phyloP scores from a whole-genome alignment of 179 eudicot species.

The Beta corolliflora region DNA sequence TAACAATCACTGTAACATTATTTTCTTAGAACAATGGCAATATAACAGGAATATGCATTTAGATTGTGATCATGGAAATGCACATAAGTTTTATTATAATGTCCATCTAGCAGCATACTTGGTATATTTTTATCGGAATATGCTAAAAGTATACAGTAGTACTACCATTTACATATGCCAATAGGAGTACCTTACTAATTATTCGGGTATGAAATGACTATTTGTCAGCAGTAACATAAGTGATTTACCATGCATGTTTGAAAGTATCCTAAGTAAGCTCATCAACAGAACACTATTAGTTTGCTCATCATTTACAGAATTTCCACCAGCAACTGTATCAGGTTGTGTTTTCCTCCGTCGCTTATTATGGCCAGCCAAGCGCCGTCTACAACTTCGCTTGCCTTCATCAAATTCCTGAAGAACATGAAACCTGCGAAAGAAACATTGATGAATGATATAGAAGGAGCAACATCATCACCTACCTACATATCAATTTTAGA shows the following conservation, averaged over 20 bases:
- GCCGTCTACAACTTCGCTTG: conserved; percentile 28
- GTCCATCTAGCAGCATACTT: not conserved
- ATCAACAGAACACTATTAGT: conserved; percentile 59
- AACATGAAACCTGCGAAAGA: conserved; percentile 66
- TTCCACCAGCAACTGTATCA: conserved; percentile 42
- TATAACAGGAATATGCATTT: not conserved
- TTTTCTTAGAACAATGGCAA: not conserved
- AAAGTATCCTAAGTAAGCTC: conserved; percentile 47
- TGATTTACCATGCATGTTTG: too few relatives aligned
- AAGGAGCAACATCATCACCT: not conserved
- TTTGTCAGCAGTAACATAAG: conserved; percentile 12
- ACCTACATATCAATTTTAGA: too few relatives aligned
- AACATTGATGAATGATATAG: not conserved
- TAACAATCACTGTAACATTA: too few relatives aligned
- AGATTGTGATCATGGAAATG: not conserved
- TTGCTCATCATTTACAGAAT: conserved; percentile 50
- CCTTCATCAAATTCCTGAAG: conserved; percentile 92
- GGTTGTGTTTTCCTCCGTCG: conserved; percentile 88
- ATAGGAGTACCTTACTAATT: not conserved
- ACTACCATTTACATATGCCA: not conserved
- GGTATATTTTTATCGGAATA: not conserved
- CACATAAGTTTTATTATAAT: not conserved
- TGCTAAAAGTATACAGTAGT: not conserved
- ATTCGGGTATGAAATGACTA: too few relatives aligned
- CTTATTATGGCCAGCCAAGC: conserved; percentile 14